Percentiles rank a stretch among this genome's conserved stretches.
Conservation (phyloP, 129 eudicot species). For the Apium graveolens region DNA sequence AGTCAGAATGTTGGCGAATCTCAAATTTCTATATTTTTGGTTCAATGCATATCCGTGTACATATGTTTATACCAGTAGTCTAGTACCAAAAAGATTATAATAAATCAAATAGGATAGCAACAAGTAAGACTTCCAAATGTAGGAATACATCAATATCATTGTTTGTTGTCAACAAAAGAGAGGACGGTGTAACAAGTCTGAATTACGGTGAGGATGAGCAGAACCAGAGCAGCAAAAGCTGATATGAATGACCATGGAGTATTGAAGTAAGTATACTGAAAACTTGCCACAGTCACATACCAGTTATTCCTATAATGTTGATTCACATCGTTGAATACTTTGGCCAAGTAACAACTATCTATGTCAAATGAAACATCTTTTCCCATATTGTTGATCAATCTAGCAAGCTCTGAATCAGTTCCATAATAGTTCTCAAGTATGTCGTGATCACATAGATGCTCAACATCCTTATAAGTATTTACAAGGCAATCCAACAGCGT, state of each 20-base stretch:
- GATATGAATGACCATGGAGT: slow-evolving; percentile 86
- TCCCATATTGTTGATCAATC: slow-evolving; percentile 60
- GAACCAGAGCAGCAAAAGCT: slow-evolving; percentile 59
- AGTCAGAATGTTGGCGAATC: background rate
- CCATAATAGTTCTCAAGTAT: slow-evolving; percentile 77
- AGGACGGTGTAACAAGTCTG: slow-evolving; percentile 60
- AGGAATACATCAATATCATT: background rate
- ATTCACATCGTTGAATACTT: slow-evolving; percentile 56
- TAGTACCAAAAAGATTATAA: too few species aligned
- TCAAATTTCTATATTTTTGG: background rate
- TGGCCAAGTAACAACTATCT: slow-evolving; percentile 48
- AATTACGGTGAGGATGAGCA: slow-evolving; percentile 48
- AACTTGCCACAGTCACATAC: slow-evolving; percentile 73
- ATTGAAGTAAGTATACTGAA: slow-evolving; percentile 59
- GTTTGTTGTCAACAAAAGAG: slow-evolving; percentile 19
- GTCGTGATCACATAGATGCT: slow-evolving; percentile 44
- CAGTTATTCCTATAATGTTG: slow-evolving; percentile 42
- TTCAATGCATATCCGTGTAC: background rate
- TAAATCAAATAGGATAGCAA: background rate
- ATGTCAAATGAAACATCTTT: slow-evolving; percentile 64
- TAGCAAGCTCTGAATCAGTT: slow-evolving; percentile 62
- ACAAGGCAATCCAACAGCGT: slow-evolving; percentile 66
- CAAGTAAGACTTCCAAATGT: background rate
- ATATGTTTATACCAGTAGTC: background rate
- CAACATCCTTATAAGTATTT: slow-evolving; percentile 58